Evolutionary conservation across 116 monocot species (phyloP).

Genomic region (Papilionanthe hybrid): DNA sequence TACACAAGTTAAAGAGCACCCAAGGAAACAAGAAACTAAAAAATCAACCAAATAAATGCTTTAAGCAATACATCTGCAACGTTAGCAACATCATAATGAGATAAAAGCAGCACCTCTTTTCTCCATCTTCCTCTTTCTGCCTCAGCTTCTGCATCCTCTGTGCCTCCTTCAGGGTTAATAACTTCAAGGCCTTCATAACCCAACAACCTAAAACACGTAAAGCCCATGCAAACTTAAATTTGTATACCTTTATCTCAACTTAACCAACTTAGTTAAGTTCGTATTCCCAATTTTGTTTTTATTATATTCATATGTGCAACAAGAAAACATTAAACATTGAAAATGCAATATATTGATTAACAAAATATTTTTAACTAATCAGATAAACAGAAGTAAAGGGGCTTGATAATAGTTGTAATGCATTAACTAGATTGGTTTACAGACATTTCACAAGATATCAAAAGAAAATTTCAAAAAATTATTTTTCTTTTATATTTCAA

Average conservation of each 20-base stretch:
- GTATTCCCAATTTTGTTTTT: neutral
- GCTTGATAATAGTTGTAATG: neutral
- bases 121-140: slow-evolving; percentile 94
- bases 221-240: neutral
- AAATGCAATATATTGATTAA: neutral
- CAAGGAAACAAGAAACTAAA: neutral
- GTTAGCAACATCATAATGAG: neutral
- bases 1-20: neutral
- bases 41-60: neutral
- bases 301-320: neutral
- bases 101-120: slow-evolving; percentile 57
- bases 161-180: slow-evolving; percentile 94
- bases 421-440: neutral
- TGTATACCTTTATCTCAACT: neutral
- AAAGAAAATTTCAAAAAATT: neutral
- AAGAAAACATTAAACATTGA: neutral
- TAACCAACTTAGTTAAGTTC: neutral
- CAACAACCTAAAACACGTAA: slow-evolving; percentile 45
- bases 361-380: neutral
- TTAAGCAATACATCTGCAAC: neutral
- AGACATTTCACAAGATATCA: neutral
- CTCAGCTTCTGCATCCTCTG: slow-evolving; percentile 92
- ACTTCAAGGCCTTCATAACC: slow-evolving; percentile 99
- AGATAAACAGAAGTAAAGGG: neutral
- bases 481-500: neutral